Base-by-base conservation (phyloP, 768 basidiomycete species). In the Tulasnella sp. region DNA sequence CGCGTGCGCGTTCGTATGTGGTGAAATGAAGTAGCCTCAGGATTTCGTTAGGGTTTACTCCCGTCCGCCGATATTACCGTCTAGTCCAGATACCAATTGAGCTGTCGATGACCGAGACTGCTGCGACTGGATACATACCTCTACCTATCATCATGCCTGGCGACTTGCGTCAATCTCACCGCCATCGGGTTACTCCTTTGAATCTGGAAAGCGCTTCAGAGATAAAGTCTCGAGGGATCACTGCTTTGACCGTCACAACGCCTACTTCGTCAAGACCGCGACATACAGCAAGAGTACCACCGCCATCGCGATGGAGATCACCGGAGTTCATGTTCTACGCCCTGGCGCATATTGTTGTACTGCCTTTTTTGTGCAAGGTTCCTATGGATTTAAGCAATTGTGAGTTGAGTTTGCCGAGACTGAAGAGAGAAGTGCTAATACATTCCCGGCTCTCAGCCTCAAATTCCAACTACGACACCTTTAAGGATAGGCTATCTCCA, bases 271-370 rank as follows among this genome's bases (percentile, higher is more conserved):
- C 12, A 19, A 21, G 31, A 49, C 48, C 57, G 34, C 31, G 48
- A 49, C 30, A 31, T n/a, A 31, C 31, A 19, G 11, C 49, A 8
- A 29, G 29, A 25, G 29, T 46, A 10, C 57, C 31, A 22, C 69
- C 73, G 2, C 73, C 75, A 2, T 65, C 86, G 22, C 73, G 87
- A 71, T 97, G 93, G 94, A 73, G 69, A 44, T 86, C 88, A 0
- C 68, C 73, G 9, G 96, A 98, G 68, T 97, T 94, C 72, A 74
- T 79, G 63, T 64, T 84, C 42, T 98, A 97, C 70, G 82, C 75
- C 62, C 62, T 81, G 30, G 74, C 83, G 1, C 79, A 82, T 11
- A 67, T 74, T 12, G 52, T 84, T 21, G 82, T 78, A 5, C 70
- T 97, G 29, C 83, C 86, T 2, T 64, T 81, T 54, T 87, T 97